These are phyloP conservation scores for Linaria vulgaris DNA, from an alignment of 257 asterid genomes.

Conservation along the genomic window DNA sequence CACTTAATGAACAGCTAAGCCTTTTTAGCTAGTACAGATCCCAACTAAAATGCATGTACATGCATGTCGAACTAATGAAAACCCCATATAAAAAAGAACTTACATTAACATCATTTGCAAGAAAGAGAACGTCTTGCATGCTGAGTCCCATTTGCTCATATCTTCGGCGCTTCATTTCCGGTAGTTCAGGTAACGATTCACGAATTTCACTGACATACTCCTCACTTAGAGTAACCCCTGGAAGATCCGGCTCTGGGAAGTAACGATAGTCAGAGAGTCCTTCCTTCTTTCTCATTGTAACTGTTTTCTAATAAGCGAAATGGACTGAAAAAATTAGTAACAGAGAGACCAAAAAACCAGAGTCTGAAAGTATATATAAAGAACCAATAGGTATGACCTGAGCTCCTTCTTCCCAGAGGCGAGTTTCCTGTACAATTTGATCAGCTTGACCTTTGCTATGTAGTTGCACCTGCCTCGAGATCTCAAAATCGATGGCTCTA, in stretches of 20 bases:
- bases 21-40: too few relatives aligned
- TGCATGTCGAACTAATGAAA: too few relatives aligned
- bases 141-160: slow-evolving; percentile 79
- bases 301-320: slow-evolving; percentile 68
- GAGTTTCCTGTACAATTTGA: slow-evolving; percentile 93
- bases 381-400: slow-evolving; percentile 56
- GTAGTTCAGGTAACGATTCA: slow-evolving; percentile 85
- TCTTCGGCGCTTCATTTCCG: slow-evolving; percentile 87
- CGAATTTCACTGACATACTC: slow-evolving; percentile 58
- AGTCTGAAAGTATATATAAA: slow-evolving; percentile 4
- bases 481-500: slow-evolving; percentile 94
- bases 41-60: too few relatives aligned
- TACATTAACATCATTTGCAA: slow-evolving; percentile 70
- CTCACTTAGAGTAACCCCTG: slow-evolving; percentile 68
- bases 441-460: slow-evolving; percentile 76
- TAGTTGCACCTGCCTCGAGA: slow-evolving; percentile 79
- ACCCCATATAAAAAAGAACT: slow-evolving; percentile 27
- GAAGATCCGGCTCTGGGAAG: slow-evolving; percentile 99
- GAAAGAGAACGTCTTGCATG: slow-evolving; percentile 98
- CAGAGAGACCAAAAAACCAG: background rate
- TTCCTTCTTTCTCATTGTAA: slow-evolving; percentile 96
- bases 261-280: slow-evolving; percentile 97
- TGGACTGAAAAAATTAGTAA: slow-evolving; percentile 26
- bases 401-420: slow-evolving; percentile 98
- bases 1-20: background rate